Base-by-base conservation (phyloP, 2,329 filamentous ascomycete genomes). In the Lecanicillium sp. region DNA sequence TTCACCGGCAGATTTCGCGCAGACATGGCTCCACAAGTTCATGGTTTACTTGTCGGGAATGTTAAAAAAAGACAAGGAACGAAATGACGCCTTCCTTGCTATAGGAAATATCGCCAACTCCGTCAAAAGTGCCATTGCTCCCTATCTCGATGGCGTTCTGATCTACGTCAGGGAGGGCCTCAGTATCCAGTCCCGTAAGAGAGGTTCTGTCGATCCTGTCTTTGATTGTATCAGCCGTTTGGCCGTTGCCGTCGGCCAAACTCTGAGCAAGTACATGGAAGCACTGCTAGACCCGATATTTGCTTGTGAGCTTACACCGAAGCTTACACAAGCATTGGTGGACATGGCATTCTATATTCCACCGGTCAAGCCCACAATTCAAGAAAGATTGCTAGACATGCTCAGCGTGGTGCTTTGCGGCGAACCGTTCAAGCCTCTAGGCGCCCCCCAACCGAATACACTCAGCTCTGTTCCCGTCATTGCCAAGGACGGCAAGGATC, bases 301-400 rank as follows among this genome's bases (percentile, higher is more conserved):
- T 61, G 89, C 87, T 13, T 98, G 92, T 57, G 92, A 94, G 35
- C 71, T 98, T 37, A 96, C 88, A 28, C 85, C 90, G 41, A 92
- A 94, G 49, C 74, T 98, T 17, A 96, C 90, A 0, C 89, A 97
- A 57, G 94, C 94, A 3, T 70, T 98, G 39, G 89, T 97, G 17
- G 94, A 98, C 55, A 96, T 98, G 86, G 92, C 92, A 19, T 94
- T 97, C 56, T 97, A 98, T 57, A 96, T 98, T 33, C 92, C 90
- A 1, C 88, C 94, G 0, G 87, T 96, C 41, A 92, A 94, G 56
- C 76, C 84, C 3, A 89, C 80, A 6, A 97, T 98, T 29, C 92
- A 98, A 56, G 90, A 96, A 54, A 82, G 92, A 50, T 68, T 98
- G 17, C 74, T 98, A 11, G 88, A 98, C 55, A 89, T 98, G 75